These are phyloP conservation scores for Mallotus repandus DNA, from an alignment of 441 rosid genomes.

Conservation along the genomic window DNA sequence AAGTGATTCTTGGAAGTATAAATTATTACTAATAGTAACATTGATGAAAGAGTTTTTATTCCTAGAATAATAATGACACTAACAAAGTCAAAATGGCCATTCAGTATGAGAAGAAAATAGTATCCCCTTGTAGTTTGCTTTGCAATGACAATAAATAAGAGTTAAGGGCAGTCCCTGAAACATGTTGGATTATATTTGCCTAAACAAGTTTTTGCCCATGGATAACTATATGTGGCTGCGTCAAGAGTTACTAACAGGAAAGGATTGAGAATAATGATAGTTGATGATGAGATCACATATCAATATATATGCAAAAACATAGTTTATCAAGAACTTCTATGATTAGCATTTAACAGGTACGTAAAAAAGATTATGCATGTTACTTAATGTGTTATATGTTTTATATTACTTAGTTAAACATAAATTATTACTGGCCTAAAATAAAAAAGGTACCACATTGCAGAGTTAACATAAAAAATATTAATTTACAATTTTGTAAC, in stretches of 20 bases:
- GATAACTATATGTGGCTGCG: not conserved
- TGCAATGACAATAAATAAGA: slow-evolving; percentile 3
- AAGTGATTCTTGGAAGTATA: not conserved
- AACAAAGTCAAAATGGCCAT: not conserved
- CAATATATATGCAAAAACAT: too few species aligned
- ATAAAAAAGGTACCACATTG: too few species aligned
- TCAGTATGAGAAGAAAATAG: not conserved
- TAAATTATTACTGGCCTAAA: too few species aligned
- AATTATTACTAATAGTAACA: not conserved
- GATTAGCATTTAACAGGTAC: too few species aligned
- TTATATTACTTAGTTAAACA: too few species aligned
- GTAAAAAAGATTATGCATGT: too few species aligned
- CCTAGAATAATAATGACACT: not conserved
- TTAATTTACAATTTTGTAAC: too few species aligned
- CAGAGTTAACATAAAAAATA: too few species aligned
- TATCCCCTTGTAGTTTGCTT: not conserved
- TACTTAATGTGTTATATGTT: too few species aligned
- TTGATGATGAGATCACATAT: not conserved
- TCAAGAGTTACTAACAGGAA: not conserved
- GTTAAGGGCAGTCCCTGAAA: not conserved
- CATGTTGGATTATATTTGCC: not conserved
- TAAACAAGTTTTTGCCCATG: not conserved
- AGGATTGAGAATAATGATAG: not conserved
- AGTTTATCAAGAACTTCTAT: too few species aligned
- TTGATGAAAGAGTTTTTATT: not conserved